These are phyloP conservation scores for Schwanniomyces pseudopolymorphus DNA, from an alignment of 805 yeast species.

Conservation along the genomic window DNA sequence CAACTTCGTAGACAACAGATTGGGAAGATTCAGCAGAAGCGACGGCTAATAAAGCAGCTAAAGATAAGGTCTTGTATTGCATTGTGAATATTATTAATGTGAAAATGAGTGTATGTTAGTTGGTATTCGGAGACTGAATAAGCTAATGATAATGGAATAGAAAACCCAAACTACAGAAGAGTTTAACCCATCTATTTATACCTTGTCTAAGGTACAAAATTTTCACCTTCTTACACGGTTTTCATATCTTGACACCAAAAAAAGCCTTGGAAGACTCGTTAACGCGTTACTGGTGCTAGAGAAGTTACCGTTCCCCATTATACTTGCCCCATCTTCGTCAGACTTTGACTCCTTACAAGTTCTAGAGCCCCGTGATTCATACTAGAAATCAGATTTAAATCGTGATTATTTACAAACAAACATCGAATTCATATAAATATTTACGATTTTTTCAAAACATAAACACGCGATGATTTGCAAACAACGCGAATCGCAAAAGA, in stretches of 20 bases:
- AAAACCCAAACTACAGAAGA: neutral
- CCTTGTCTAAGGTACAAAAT: neutral
- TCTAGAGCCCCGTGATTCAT: neutral
- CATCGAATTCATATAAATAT: neutral
- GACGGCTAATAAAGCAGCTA: slow-evolving; percentile 23
- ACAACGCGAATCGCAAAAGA: neutral
- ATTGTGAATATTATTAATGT: slow-evolving; percentile 9
- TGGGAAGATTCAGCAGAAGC: slow-evolving; percentile 22
- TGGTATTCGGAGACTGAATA: slow-evolving; percentile 1
- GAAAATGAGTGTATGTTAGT: slow-evolving; percentile 6
- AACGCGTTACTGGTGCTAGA: neutral
- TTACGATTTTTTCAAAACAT: neutral
- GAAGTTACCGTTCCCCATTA: neutral
- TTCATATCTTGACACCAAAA: neutral
- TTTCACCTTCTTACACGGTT: neutral
- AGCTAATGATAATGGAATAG: neutral
- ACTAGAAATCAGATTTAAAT: neutral
- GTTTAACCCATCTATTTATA: neutral
- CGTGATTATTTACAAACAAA: neutral
- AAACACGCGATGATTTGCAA: slow-evolving; percentile 1
- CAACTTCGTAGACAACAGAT: slow-evolving; percentile 15
- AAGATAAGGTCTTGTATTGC: slow-evolving; percentile 22
- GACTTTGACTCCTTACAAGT: neutral
- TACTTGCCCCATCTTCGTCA: neutral
- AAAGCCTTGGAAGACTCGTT: neutral